Evolutionary conservation across 306 rosid species (phyloP), one percentile per base, ranked within the genome.

Genomic region (Pueraria montana): DNA sequence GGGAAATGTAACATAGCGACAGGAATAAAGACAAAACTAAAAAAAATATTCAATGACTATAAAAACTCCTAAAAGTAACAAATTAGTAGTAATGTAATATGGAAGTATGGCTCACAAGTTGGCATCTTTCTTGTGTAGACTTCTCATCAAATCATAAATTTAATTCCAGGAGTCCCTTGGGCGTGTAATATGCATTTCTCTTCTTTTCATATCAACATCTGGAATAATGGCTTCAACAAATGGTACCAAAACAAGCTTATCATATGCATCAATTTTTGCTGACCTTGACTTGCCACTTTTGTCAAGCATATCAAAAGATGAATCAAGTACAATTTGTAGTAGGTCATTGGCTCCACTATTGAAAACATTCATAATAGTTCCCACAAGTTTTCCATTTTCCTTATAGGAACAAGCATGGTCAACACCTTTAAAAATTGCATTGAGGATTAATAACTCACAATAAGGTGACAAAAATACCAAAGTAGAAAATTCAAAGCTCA

Each of bases 141-240:
- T 92, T 92, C 58, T 91, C 97, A 64, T 92, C 96, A 84, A 78
- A 86, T 67, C 90, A 90, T 72, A 94, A 85, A 81, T 96, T 96
- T 87, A 96, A 82, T 77, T 93, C 97, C 52, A 96, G 87, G 58
- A 96, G 99, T 82, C 99, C 99, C 89, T 94, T 94, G 77, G 97
- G 99, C 0, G 99, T 59, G 91, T 90, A 72, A 96, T 91, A 68
- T 86, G 92, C 89, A 96, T 92, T 82, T 92, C 96, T 86, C 91
- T 89, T 80, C 79, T 82, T 36, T 83, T 49, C 79, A 84, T 49
- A 86, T 96, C 96, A 81, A 96, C 98, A 83, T 90, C 84, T 80
- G 99, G 99, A 87, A 96, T 97, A 78, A 96, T 96, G 69, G 90
- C 95, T 89, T 96, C 93, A 17, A 94, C 99, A 89, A 96, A 96